phyloP scores from a whole-genome alignment of 345 rosid genomes.

The Linum usitatissimum region DNA sequence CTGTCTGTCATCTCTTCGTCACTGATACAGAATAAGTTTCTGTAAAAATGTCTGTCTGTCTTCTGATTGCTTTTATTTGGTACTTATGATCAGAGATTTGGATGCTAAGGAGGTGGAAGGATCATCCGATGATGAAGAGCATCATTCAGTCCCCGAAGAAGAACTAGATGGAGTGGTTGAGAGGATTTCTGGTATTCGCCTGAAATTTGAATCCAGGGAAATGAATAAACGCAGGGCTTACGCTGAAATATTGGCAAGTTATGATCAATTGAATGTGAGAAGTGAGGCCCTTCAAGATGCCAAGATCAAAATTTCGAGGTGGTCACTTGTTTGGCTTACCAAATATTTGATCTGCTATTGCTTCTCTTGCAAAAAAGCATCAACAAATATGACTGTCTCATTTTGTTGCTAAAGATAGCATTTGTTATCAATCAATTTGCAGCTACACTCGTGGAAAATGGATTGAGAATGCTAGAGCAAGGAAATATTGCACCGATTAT shows the following conservation, averaged over 20 bases:
- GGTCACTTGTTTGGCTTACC: background rate
- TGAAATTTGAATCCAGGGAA: conserved; percentile 17
- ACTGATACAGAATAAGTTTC: background rate
- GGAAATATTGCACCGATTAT: conserved; percentile 25
- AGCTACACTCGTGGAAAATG: conserved; percentile 66
- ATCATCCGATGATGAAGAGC: background rate
- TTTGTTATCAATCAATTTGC: conserved; percentile 1
- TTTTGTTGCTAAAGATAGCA: background rate
- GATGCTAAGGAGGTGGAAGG: conserved; percentile 1
- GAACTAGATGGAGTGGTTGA: conserved; percentile 12
- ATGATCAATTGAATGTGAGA: conserved; percentile 20
- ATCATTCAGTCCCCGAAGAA: background rate
- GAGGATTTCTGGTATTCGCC: conserved; percentile 10
- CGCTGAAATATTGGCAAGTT: conserved; percentile 34
- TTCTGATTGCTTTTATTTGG: no score
- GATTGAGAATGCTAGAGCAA: conserved; percentile 32
- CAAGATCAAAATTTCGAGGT: conserved; percentile 44
- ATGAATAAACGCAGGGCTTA: conserved; percentile 27
- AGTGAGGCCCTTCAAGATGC: conserved; percentile 27
- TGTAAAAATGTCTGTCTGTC: no score
- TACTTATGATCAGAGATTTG: conserved; percentile 8
- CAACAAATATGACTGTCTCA: background rate
- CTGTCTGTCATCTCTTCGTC: background rate
- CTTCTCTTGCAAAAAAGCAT: background rate
- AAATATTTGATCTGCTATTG: background rate